These are phyloP conservation scores for Hypoxylon crocopeplum DNA, from an alignment of 495 filamentous ascomycete species.

Conservation along the genomic window DNA sequence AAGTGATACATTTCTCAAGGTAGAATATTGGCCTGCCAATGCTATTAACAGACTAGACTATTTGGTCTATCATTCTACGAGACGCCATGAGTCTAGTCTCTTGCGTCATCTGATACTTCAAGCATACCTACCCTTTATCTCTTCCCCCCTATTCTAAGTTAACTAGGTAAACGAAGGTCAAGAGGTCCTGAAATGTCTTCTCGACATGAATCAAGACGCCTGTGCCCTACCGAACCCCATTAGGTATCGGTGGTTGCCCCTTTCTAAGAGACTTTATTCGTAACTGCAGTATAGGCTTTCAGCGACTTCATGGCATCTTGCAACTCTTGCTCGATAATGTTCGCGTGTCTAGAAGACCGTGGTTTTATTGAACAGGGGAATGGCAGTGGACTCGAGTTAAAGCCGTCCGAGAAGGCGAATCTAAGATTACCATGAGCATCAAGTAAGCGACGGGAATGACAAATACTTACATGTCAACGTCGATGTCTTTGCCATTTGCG, in stretches of 20 bases:
- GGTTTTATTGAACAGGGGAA: conserved; percentile 54
- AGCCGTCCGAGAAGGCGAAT: conserved; percentile 59
- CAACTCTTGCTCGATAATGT: conserved; percentile 43
- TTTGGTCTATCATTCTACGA: background rate
- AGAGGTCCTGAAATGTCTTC: background rate
- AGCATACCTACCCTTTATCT: background rate
- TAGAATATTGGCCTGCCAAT: no score
- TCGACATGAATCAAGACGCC: background rate
- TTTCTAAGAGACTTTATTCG: conserved; percentile 29
- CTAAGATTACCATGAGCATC: conserved; percentile 21
- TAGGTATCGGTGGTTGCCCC: no score
- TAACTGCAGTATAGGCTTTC: conserved; percentile 37
- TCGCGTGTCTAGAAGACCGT: conserved; percentile 40
- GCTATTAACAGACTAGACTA: no score
- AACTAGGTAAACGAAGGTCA: background rate
- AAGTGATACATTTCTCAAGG: no score
- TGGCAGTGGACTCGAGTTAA: conserved; percentile 59
- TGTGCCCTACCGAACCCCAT: background rate
- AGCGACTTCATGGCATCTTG: conserved; percentile 37
- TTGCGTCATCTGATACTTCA: no score
- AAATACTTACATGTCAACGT: conserved; percentile 52
- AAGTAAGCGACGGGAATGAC: background rate
- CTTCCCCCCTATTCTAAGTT: background rate
- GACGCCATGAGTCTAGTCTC: no score
- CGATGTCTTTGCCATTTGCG: conserved; percentile 53